Base-by-base conservation (phyloP, 176 grass and related monocot species). In the Cymbopogon citratus region DNA sequence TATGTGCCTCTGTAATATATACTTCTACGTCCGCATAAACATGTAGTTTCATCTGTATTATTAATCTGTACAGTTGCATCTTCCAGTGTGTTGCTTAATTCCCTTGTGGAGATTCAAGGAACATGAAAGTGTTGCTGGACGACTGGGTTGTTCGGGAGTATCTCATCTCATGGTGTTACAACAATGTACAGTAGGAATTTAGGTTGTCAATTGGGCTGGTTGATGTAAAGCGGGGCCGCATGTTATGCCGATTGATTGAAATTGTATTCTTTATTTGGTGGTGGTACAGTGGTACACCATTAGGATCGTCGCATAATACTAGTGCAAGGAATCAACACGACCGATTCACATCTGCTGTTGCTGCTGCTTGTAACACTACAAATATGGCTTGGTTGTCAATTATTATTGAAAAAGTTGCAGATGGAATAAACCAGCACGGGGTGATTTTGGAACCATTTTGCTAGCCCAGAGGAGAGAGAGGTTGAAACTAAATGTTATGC, bases 1-100 rank as follows among this genome's bases (percentile, higher is more conserved):
- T 68, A 21, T 56, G 2, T 83, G 49, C 79, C 78, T 87, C 21
- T 90, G 75, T 90, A 90, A 83, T 90, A 83, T 89, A 85, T 41
- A 74, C 49, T 16, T 83, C 39, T 83, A 69, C 63, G 62, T 19
- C 63, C 39, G 48, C 18, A 79, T 75, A 62, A 75, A n/a, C 23
- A 12, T 27, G 12, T 77, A 62, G 78, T 76, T 63, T 44, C 59
- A 29, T 76, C 79, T 83, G 74, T 74, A n/a, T n/a, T n/a, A n/a
- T n/a, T n/a, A 72, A 66, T 73, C 13, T 90, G 74, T 83, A 86
- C 88, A 83, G 83, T 54, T 61, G 48, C 46, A 21, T 79, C 49
- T 74, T 31, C 31, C 69, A 41, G 23, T 74, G 33, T 69, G 12
- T 26, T 78, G 38, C 34, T 51, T 13, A 66, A 44, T 3, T 74